phyloP scores from a whole-genome alignment of 257 asterid species.

The Solanum paucissectum region DNA sequence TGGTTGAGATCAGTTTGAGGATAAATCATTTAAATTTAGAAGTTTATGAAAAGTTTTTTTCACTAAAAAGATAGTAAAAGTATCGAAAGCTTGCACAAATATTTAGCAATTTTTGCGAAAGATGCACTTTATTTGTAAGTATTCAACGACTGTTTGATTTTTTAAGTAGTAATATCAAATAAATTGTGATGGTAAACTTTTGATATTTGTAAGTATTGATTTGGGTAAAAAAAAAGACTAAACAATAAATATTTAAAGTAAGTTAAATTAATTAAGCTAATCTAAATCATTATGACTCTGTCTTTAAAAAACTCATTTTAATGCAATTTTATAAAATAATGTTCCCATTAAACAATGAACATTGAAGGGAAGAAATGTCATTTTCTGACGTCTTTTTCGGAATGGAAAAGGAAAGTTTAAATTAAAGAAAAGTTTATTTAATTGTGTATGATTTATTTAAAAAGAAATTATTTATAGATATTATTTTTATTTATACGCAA shows the following conservation, averaged over 20 bases:
- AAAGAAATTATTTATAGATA: too few relatives aligned
- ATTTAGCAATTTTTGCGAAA: too few relatives aligned
- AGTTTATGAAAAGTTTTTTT: too few relatives aligned
- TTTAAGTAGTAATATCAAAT: too few relatives aligned
- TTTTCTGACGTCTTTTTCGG: background rate
- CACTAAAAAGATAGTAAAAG: background rate
- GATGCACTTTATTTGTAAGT: background rate
- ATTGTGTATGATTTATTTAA: background rate
- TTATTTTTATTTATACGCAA: background rate
- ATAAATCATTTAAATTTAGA: background rate
- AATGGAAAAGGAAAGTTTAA: background rate
- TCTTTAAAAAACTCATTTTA: background rate
- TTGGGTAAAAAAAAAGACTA: background rate
- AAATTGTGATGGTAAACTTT: background rate
- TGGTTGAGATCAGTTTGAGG: too few relatives aligned
- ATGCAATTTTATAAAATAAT: background rate
- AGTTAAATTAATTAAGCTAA: background rate
- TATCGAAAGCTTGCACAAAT: too few relatives aligned
- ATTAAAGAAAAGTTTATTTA: background rate
- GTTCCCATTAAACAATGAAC: background rate
- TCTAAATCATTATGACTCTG: background rate
- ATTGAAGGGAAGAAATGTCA: background rate
- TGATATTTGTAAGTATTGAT: too few relatives aligned
- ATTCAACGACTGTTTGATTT: background rate
- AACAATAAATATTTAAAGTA: background rate